A percentile compares a stretch with the other conserved stretches of the same genome.
phyloP scores from a whole-genome alignment of 345 rosid genomes.

The Eucalyptus pauciflora region DNA sequence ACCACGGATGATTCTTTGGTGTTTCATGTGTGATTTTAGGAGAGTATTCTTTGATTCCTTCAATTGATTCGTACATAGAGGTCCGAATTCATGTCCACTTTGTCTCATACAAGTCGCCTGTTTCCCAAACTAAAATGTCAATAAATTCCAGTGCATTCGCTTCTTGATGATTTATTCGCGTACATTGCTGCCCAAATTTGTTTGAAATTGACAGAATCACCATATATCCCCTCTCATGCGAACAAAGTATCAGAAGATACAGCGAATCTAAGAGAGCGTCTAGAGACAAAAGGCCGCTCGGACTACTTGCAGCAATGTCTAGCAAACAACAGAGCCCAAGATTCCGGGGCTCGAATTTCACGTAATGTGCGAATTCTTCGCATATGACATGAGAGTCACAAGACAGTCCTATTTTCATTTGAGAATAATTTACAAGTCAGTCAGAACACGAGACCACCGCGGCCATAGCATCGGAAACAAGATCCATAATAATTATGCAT shows the following conservation, averaged over 20 bases:
- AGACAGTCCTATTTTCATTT: neutral
- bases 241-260: neutral
- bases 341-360: neutral
- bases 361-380: neutral
- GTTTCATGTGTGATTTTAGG: neutral
- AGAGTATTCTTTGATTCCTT: neutral
- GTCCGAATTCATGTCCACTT: neutral
- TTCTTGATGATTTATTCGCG: neutral
- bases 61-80: neutral
- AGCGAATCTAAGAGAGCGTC: neutral
- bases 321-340: neutral
- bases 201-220: neutral
- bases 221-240: neutral
- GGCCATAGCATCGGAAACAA: neutral
- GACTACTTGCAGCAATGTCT: neutral
- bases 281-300: neutral
- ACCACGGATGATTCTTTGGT: neutral
- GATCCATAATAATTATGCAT: neutral
- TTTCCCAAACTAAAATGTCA: neutral
- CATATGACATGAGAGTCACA: neutral
- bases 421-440: neutral
- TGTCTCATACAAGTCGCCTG: neutral
- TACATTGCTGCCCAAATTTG: neutral
- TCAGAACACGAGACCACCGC: neutral
- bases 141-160: neutral